Base-by-base conservation (phyloP, 345 rosid genomes). In the Citrus hindsii region DNA sequence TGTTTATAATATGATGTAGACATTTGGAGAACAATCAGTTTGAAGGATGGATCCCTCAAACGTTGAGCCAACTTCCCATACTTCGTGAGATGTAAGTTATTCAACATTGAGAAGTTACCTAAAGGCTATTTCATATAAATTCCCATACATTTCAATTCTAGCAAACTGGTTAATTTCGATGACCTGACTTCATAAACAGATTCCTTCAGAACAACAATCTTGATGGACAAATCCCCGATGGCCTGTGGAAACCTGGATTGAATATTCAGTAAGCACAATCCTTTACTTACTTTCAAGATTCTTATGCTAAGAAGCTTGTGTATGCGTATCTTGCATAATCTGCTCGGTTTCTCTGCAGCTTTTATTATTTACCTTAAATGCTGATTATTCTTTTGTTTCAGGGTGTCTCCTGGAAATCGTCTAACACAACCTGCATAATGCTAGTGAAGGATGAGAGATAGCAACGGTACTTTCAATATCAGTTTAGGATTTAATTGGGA, bases 21-120 rank as follows among this genome's bases (percentile, higher is more conserved):
- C 97, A 92, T 82, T 84, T 95, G 90, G 96, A 94, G 75, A 82
- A 88, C 71, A 94, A 96, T 78, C 84, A 86, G 69, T 83, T 94
- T 62, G 82, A 81, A 75, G 97, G 97, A 81, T 3, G 83, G 8
- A 85, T 95, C 66, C 99, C 98, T 60, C 74, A 85, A 71, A 89
- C 96, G 27, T 79, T 95, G 60, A 88, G 88, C 74, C 73, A 66
- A 55, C 93, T 95, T 33, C 76, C 67, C 24, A 76, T 48, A 48
- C 88, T 95, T 56, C 88, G 71, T 1, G 93, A 85, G 73, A 63
- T 94, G 97, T 92, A 88, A 91, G 85, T 75, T 73, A 78, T 18
- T 59, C 61, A 60, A 18, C 38, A 42, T n/a, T 37, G 16, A 51
- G 25, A 61, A 74, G 67, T 9, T 25, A 22, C 27, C 37, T 3